A percentile compares a stretch with the other conserved stretches of the same genome.
Evolutionary conservation across 2,329 filamentous ascomycete species (phyloP).

Genomic region (Beauveria australis): DNA sequence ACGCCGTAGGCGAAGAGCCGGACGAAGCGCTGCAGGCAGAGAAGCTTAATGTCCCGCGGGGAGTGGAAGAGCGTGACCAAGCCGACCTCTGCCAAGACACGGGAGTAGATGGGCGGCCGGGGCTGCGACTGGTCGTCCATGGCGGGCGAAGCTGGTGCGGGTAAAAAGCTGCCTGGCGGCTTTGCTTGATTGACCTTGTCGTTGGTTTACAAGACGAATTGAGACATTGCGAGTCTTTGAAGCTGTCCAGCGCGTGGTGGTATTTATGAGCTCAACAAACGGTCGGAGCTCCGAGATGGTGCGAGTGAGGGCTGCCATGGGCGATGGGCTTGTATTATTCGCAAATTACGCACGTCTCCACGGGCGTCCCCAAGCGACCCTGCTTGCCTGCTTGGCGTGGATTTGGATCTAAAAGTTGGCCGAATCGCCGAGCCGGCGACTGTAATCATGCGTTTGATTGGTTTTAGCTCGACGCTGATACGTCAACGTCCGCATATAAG

Average conservation of each 20-base stretch:
- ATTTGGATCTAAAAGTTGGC: background rate
- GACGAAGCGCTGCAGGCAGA: constrained; percentile 51
- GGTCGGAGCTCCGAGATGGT: background rate
- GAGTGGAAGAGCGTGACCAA: constrained; percentile 7
- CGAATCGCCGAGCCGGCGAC: constrained; percentile 4
- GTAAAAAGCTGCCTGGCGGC: no score
- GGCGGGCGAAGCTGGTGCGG: background rate
- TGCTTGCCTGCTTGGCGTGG: background rate
- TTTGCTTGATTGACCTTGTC: no score
- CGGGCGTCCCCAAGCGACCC: background rate
- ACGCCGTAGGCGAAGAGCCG: constrained; percentile 56
- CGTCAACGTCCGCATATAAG: background rate
- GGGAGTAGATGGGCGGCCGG: background rate
- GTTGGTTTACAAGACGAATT: background rate
- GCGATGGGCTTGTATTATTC: background rate
- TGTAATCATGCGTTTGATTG: background rate
- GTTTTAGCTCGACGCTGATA: background rate
- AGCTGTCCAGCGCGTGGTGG: background rate
- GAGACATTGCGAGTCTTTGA: no score
- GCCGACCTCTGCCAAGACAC: constrained; percentile 1
- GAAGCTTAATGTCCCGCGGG: constrained; percentile 43
- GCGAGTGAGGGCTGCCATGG: background rate
- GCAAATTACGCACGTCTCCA: constrained; percentile 6
- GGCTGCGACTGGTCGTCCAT: background rate
- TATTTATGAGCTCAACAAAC: background rate